Conservation (phyloP, 1,139 yeast genomes). For the Tardiomyces digboiensis region DNA sequence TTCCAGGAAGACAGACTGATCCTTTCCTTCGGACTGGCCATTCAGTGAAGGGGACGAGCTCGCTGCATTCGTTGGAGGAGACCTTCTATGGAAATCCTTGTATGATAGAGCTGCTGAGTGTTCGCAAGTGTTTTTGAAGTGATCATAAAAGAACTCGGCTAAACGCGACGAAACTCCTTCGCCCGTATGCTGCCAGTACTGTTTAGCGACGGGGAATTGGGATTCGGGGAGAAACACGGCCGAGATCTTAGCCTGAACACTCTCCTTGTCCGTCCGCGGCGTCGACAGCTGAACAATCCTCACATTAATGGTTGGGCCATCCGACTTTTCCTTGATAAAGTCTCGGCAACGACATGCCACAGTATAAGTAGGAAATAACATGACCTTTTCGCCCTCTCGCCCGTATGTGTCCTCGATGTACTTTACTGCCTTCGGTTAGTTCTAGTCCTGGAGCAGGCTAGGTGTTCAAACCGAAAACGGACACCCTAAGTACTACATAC, state of each 20-base stretch:
- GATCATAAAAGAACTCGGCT: constrained; percentile 74
- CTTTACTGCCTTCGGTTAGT: constrained; percentile 9
- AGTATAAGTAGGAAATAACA: constrained; percentile 68
- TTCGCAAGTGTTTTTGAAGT: constrained; percentile 33
- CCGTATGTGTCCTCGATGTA: constrained; percentile 49
- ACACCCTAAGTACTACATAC: constrained; percentile 38
- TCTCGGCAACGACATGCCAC: constrained; percentile 83
- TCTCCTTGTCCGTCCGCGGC: constrained; percentile 34
- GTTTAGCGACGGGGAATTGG: constrained; percentile 56
- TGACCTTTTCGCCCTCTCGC: constrained; percentile 59
- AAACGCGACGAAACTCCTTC: constrained; percentile 87
- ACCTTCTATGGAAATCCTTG: constrained; percentile 5
- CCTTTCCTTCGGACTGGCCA: constrained; percentile 29
- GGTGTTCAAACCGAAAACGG: too few species aligned
- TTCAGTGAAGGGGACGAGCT: not conserved
- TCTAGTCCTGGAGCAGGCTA: too few species aligned
- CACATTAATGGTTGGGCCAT: constrained; percentile 31
- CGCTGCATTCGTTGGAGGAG: constrained; percentile 8
- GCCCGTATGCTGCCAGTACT: constrained; percentile 96
- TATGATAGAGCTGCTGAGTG: constrained; percentile 19
- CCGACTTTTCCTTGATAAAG: constrained; percentile 41
- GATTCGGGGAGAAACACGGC: constrained; percentile 63
- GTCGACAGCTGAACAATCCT: constrained; percentile 77
- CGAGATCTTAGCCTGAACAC: constrained; percentile 58
- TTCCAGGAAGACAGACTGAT: constrained; percentile 65